Conservation (phyloP, 805 yeast species). For the Starmerella geochares region DNA sequence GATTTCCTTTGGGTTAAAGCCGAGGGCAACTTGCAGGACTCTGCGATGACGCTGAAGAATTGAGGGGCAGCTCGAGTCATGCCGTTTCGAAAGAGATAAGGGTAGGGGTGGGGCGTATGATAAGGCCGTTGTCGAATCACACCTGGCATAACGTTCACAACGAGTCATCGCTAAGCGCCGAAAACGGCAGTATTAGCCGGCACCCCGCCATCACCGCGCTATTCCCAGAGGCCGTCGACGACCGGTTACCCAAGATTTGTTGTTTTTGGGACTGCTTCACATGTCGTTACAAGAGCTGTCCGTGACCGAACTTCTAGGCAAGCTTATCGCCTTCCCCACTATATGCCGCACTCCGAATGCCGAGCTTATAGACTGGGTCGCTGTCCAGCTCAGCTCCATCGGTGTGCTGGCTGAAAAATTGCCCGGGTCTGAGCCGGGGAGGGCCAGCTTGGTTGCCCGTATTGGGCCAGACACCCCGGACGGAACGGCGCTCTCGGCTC, state of each 20-base stretch:
- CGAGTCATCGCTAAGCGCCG: background rate
- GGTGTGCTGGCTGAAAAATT: slow-evolving; percentile 8
- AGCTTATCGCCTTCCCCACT: slow-evolving; percentile 15
- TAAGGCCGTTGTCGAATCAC: background rate
- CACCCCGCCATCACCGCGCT: no score
- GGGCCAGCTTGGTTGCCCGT: slow-evolving; percentile 16
- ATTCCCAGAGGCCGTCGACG: no score
- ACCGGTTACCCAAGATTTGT: no score
- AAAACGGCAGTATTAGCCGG: background rate
- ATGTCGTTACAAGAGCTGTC: background rate
- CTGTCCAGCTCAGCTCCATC: slow-evolving; percentile 4
- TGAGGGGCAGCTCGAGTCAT: no score
- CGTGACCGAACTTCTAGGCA: slow-evolving; percentile 6
- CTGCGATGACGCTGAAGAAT: no score
- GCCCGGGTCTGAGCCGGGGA: slow-evolving; percentile 14
- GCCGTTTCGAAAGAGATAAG: background rate
- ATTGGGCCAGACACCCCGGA: slow-evolving; percentile 17
- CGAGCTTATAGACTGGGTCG: slow-evolving; percentile 16
- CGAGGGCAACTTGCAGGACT: no score
- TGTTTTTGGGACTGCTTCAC: no score
- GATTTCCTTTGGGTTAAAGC: background rate
- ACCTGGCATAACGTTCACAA: background rate
- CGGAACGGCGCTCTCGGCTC: slow-evolving; percentile 19
- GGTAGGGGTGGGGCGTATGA: background rate
- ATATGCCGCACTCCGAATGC: slow-evolving; percentile 17